A percentile compares a stretch with the other conserved stretches of the same genome.
These are phyloP conservation scores for Goffeauzyma gilvescens DNA, from an alignment of 768 basidiomycete species.

Conservation along the genomic window DNA sequence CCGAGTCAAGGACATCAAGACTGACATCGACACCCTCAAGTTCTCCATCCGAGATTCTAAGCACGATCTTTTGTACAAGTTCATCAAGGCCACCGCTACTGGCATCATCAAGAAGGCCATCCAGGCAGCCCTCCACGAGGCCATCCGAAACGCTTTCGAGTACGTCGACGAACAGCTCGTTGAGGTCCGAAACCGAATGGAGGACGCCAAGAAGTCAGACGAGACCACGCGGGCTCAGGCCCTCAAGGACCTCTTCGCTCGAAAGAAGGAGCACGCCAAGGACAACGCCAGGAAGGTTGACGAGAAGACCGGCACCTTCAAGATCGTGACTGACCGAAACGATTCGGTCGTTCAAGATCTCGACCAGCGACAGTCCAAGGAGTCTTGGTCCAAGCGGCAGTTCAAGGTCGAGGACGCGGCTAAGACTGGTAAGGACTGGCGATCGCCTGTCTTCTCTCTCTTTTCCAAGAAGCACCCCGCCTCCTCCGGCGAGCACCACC, in stretches of 20 bases:
- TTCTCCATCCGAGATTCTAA: conserved; percentile 81
- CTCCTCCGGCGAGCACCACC: conserved; percentile 23
- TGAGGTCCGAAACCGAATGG: conserved; percentile 48
- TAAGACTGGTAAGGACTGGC: conserved; percentile 38
- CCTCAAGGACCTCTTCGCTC: conserved; percentile 24
- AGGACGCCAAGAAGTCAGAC: conserved; percentile 39
- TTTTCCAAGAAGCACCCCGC: conserved; percentile 24
- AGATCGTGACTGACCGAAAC: conserved; percentile 37
- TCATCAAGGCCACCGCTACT: conserved; percentile 57
- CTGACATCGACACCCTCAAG: conserved; percentile 71
- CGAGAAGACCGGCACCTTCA: conserved; percentile 19
- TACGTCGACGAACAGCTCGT: conserved; percentile 79
- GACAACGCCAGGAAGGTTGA: conserved; percentile 34
- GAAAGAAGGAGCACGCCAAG: conserved; percentile 36
- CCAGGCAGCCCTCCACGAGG: conserved; percentile 42
- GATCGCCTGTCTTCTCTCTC: conserved; percentile 35
- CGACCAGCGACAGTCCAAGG: conserved; percentile 34
- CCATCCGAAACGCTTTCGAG: conserved; percentile 61
- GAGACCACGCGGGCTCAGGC: conserved; percentile 22
- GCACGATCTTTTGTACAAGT: conserved; percentile 75
- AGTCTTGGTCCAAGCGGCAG: conserved; percentile 50
- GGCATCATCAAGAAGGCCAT: conserved; percentile 51
- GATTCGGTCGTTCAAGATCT: conserved; percentile 10
- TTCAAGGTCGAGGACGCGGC: conserved; percentile 37
- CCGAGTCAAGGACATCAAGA: conserved; percentile 40